These are phyloP conservation scores for Plasmopara halstedii DNA, from an alignment of 352 stramenopile species.

Conservation along the genomic window DNA sequence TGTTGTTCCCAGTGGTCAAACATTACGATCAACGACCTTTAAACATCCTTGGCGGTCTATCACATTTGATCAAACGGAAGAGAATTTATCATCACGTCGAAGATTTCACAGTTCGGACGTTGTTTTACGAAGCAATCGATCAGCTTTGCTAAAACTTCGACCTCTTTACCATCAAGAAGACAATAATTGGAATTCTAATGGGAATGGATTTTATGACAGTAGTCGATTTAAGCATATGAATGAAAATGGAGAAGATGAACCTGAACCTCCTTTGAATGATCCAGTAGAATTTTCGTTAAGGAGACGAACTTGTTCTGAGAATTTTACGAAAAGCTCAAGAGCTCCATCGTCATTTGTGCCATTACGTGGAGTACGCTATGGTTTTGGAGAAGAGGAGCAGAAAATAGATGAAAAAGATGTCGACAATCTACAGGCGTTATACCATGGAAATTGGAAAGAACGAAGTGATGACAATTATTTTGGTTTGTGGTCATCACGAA, in stretches of 20 bases:
- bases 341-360: conserved; percentile 18
- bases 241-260: conserved; percentile 12
- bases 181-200: conserved; percentile 7
- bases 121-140: conserved; percentile 18
- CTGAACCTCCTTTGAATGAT: conserved; percentile 18
- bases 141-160: conserved; percentile 7
- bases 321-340: conserved; percentile 25
- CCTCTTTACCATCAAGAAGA: conserved; percentile 7
- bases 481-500: conserved; percentile 11
- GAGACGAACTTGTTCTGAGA: conserved; percentile 31
- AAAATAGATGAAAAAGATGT: conserved; percentile 19
- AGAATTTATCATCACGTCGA: conserved; percentile 20
- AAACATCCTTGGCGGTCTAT: conserved; percentile 5
- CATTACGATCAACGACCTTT: not conserved
- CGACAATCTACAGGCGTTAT: not conserved
- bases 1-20: conserved; percentile 2
- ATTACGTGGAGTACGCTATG: conserved; percentile 1
- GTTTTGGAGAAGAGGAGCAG: conserved; percentile 18
- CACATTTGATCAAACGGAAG: conserved; percentile 1
- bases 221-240: conserved; percentile 10
- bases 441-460: not conserved
- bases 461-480: conserved; percentile 16
- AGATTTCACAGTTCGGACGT: conserved; percentile 62
- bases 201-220: conserved; percentile 9
- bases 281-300: conserved; percentile 11